phyloP scores from a whole-genome alignment of 805 yeast genomes.

The Sugiyamaella boreocaroliniensis region DNA sequence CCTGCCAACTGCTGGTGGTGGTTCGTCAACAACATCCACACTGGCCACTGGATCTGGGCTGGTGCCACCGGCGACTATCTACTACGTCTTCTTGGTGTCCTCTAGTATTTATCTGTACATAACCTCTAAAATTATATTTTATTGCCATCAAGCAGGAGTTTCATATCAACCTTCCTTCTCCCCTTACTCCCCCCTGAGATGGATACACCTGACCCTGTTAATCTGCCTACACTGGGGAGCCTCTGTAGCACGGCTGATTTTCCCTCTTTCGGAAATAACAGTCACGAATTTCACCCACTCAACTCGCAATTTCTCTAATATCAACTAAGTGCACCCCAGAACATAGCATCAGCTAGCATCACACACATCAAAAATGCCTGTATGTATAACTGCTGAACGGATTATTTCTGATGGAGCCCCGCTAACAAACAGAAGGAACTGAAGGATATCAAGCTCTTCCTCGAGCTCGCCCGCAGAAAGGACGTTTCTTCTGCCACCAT shows the following conservation, averaged over 20 bases:
- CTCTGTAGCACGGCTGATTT: not conserved
- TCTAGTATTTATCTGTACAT: conserved; percentile 1
- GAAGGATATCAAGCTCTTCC: conserved; percentile 94
- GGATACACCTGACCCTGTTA: too few relatives aligned
- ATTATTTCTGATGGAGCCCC: not conserved
- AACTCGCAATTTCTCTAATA: not conserved
- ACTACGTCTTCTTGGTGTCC: conserved; percentile 22
- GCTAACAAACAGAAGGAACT: conserved; percentile 52
- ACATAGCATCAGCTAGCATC: not conserved
- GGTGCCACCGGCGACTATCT: conserved; percentile 35
- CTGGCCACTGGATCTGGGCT: conserved; percentile 38
- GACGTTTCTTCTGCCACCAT: conserved; percentile 91
- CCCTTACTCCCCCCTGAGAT: too few relatives aligned
- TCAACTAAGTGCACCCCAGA: not conserved
- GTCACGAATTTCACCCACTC: conserved; percentile 3
- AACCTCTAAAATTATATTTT: too few relatives aligned
- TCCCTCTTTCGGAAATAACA: conserved; percentile 1
- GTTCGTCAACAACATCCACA: conserved; percentile 68
- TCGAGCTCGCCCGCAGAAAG: conserved; percentile 77
- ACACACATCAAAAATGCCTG: conserved; percentile 9
- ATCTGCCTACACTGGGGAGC: too few relatives aligned
- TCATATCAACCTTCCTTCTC: too few relatives aligned
- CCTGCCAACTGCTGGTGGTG: conserved; percentile 79
- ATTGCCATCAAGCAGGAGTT: too few relatives aligned
- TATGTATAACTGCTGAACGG: conserved; percentile 3